A percentile compares a stretch with the other conserved stretches of the same genome.
Conservation (phyloP, 805 yeast species). For the Myxozyma udenii region DNA sequence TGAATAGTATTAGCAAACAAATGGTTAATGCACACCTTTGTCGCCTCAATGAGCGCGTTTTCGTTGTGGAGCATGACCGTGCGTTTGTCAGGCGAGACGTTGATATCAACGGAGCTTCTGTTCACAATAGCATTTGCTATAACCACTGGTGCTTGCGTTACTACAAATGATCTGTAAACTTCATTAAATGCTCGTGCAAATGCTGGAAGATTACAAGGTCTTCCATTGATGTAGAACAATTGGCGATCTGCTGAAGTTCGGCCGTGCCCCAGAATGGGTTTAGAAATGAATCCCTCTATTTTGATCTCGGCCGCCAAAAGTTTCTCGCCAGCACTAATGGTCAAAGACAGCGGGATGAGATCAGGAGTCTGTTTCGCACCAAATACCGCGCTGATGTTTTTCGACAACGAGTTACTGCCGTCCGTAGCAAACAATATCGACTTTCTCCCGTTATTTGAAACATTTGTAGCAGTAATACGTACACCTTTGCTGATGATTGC, state of each 20-base stretch:
- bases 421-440: slow-evolving; percentile 57
- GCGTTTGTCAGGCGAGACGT: slow-evolving; percentile 89
- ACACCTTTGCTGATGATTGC: slow-evolving; percentile 57
- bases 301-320: slow-evolving; percentile 32
- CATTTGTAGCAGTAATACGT: slow-evolving; percentile 59
- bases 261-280: slow-evolving; percentile 75
- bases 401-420: slow-evolving; percentile 48
- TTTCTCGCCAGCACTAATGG: slow-evolving; percentile 8
- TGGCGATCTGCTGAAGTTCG: slow-evolving; percentile 73
- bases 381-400: slow-evolving; percentile 63
- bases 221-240: slow-evolving; percentile 62
- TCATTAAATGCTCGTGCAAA: slow-evolving; percentile 65
- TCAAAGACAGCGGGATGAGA: slow-evolving; percentile 49
- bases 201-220: slow-evolving; percentile 66
- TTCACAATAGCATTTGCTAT: slow-evolving; percentile 52
- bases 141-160: slow-evolving; percentile 68
- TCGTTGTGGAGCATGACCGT: slow-evolving; percentile 69
- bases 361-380: slow-evolving; percentile 67
- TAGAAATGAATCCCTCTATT: slow-evolving; percentile 65
- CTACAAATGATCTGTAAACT: slow-evolving; percentile 66
- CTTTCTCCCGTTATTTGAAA: slow-evolving; percentile 38
- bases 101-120: slow-evolving; percentile 55
- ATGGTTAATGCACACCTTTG: slow-evolving; percentile 35
- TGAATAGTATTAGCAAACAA: neutral
- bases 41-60: slow-evolving; percentile 50